phyloP scores from a whole-genome alignment of 305 asterid genomes.

The Fraxinus ornus region DNA sequence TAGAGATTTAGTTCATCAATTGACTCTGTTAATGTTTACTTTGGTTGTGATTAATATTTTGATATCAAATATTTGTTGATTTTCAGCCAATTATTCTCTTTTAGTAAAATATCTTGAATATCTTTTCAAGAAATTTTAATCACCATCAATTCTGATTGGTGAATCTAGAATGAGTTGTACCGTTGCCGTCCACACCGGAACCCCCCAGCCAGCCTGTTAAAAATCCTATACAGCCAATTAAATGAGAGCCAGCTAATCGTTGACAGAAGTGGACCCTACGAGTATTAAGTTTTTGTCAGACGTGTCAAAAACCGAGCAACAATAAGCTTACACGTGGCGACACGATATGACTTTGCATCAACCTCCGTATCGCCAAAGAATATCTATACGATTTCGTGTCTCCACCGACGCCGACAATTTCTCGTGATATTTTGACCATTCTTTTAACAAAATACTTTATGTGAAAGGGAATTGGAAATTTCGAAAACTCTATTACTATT shows the following conservation, averaged over 20 bases:
- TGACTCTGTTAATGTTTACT: background rate
- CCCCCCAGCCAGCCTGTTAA: constrained; percentile 11
- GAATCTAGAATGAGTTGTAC: background rate
- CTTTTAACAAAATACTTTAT: background rate
- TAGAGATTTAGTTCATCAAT: background rate
- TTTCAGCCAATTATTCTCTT: too few relatives aligned
- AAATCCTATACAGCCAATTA: constrained; percentile 26
- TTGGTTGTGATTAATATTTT: background rate
- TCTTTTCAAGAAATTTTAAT: background rate
- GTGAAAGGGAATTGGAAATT: background rate
- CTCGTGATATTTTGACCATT: constrained; percentile 27
- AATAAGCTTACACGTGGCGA: constrained; percentile 23
- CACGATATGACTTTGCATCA: constrained; percentile 22
- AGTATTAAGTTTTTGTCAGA: constrained; percentile 27
- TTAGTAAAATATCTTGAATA: background rate
- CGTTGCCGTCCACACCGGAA: constrained; percentile 21
- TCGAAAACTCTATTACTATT: background rate
- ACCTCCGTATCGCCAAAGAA: constrained; percentile 28
- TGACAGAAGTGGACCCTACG: constrained; percentile 24
- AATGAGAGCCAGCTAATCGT: constrained; percentile 34
- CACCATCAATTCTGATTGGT: background rate
- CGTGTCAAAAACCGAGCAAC: constrained; percentile 36
- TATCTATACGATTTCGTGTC: background rate
- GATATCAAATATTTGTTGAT: background rate
- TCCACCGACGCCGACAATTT: constrained; percentile 39